A percentile compares a stretch with the other conserved stretches of the same genome.
Conservation (phyloP, 257 asterid species). For the Plectranthus barbatus region DNA sequence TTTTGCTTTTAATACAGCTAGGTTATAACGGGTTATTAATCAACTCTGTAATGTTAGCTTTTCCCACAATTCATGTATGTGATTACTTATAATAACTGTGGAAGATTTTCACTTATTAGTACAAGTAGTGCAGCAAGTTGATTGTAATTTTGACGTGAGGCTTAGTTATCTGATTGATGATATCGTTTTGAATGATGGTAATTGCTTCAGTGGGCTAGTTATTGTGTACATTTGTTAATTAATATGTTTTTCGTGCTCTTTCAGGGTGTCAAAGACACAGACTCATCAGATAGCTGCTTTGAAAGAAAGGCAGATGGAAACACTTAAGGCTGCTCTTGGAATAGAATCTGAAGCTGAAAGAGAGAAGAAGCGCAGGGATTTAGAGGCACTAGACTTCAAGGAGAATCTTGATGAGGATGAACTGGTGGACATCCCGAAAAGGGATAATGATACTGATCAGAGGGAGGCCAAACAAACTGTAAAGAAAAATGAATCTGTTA, state of each 20-base stretch:
- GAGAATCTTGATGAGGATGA: constrained; percentile 35
- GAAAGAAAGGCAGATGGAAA: constrained; percentile 89
- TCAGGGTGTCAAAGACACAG: constrained; percentile 80
- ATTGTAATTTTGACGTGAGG: not conserved
- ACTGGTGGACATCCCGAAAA: constrained; percentile 9
- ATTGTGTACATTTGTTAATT: not conserved
- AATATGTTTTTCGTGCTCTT: not conserved
- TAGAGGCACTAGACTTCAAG: constrained; percentile 24
- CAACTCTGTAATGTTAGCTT: not conserved
- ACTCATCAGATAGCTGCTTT: constrained; percentile 82
- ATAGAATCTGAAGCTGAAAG: constrained; percentile 50
- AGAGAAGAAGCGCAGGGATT: constrained; percentile 36
- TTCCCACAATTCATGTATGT: not conserved
- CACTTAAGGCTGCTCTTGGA: constrained; percentile 79
- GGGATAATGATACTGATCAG: constrained; percentile 16
- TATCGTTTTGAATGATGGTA: not conserved
- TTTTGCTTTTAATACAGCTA: not conserved
- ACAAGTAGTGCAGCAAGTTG: not conserved
- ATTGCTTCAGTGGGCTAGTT: not conserved
- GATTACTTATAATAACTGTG: not conserved
- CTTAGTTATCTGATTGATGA: not conserved
- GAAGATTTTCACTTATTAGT: not conserved
- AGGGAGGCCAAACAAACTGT: constrained; percentile 20
- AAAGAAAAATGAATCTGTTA: constrained; percentile 25
- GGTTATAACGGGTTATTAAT: not conserved